Base-by-base conservation (phyloP, 2,329 filamentous ascomycete species). In the Cladophialophora bantiana region DNA sequence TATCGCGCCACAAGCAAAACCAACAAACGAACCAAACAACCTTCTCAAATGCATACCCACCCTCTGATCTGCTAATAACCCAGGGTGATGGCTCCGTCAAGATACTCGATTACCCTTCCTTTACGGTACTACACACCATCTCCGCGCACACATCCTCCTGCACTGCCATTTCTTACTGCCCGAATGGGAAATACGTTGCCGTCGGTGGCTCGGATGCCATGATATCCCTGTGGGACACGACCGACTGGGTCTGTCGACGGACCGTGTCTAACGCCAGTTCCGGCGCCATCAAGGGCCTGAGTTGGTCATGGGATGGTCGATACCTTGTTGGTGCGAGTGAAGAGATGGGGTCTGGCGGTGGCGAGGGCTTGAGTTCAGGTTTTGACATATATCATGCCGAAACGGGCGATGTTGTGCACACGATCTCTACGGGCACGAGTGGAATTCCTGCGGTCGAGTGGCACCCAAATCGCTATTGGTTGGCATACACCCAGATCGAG, bases 311-410 rank as follows among this genome's bases (percentile, higher is more conserved):
- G 71, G 82, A 84, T 68, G 82, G 82, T 1, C 76, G 82, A 32
- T 84, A 81, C 69, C 74, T 84, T 20, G 80, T 81, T 40, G 81
- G 81, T 15, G 81, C 81, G 15, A 82, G 80, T 63, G 82, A 84
- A 66, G 82, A 84, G 72, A 74, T 75, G 7, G 80, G 78, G 36
- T 78, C 78, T 54, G 78, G 78, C 53, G 79, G 78, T 1, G 72
- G 71, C 6, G 72, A 71, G 34, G 71, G 70, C 26, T 52, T 68
- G 12, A 70, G 72, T 40, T 76, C 76, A 50, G 81, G 81, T 0
- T 72, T 84, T 45, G 82, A 84, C 68, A 81, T 84, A 50, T 83
- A 82, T 72, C 82, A 84, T 69, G 82, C 81, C 7, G 82, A 83
- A 70, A 81, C 79, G 0, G 82, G 82, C 1, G 82, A 84, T 65